phyloP scores from a whole-genome alignment of 2,329 filamentous ascomycete species.

The Orbilia quercus region DNA sequence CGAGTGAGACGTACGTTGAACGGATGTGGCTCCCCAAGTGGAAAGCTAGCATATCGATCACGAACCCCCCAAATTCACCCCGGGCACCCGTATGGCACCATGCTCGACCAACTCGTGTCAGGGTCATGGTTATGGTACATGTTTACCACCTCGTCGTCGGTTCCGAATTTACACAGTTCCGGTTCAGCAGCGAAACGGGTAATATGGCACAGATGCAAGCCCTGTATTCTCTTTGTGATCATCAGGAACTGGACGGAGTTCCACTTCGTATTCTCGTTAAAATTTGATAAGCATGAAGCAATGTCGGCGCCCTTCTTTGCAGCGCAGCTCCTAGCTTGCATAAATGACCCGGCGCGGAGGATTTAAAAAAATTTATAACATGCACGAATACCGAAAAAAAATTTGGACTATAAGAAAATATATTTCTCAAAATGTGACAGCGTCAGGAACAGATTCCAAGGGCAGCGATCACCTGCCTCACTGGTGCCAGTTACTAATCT shows the following conservation, averaged over 20 bases:
- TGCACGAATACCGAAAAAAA: not conserved
- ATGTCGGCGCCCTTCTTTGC: not conserved
- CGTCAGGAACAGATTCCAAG: slow-evolving; percentile 11
- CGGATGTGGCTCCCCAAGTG: slow-evolving; percentile 46
- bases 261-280: slow-evolving; percentile 11
- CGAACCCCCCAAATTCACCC: slow-evolving; percentile 20
- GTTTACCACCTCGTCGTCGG: slow-evolving; percentile 40
- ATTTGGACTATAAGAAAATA: slow-evolving; percentile 8
- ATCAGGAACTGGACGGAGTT: slow-evolving; percentile 24
- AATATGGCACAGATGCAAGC: slow-evolving; percentile 7
- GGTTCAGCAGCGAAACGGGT: slow-evolving; percentile 32
- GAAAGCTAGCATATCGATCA: too few species aligned
- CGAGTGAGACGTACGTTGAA: slow-evolving; percentile 11
- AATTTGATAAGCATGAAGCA: slow-evolving; percentile 47
- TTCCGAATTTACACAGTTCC: slow-evolving; percentile 47
- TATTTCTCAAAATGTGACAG: too few species aligned
- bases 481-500: slow-evolving; percentile 39
- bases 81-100: slow-evolving; percentile 14
- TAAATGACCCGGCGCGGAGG: not conserved
- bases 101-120: slow-evolving; percentile 18
- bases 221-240: slow-evolving; percentile 10
- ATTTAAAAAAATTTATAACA: too few species aligned
- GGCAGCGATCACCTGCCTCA: not conserved
- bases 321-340: too few species aligned
- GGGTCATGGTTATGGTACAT: slow-evolving; percentile 28